These are phyloP conservation scores for Lasiosphaeria miniovina DNA, from an alignment of 495 filamentous ascomycete genomes.

Conservation along the genomic window DNA sequence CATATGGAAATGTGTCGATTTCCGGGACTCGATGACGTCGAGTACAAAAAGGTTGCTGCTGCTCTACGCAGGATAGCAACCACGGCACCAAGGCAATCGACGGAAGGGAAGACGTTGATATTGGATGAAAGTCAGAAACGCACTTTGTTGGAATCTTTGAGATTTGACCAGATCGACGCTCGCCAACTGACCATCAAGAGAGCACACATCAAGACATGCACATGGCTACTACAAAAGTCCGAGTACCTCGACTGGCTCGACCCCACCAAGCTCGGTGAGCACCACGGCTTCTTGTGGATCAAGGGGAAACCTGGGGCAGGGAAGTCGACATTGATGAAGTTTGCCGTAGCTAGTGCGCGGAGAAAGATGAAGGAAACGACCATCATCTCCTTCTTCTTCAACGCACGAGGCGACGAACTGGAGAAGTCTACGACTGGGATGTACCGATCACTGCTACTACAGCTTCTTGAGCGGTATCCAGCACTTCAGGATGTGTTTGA, in stretches of 20 bases:
- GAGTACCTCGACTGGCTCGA: constrained; percentile 51
- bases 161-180: constrained; percentile 38
- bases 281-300: constrained; percentile 56
- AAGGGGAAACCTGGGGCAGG: constrained; percentile 56
- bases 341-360: constrained; percentile 21
- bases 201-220: constrained; percentile 45
- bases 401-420: constrained; percentile 37
- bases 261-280: constrained; percentile 26
- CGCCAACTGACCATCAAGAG: constrained; percentile 37
- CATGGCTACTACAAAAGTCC: constrained; percentile 44
- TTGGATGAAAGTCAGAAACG: constrained; percentile 14
- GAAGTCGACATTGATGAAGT: constrained; percentile 46
- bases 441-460: constrained; percentile 51
- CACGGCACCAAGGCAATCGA: not conserved
- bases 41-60: constrained; percentile 22
- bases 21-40: constrained; percentile 25
- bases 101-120: no score
- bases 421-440: constrained; percentile 53
- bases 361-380: constrained; percentile 11
- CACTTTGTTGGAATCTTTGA: constrained; percentile 30
- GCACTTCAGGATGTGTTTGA: constrained; percentile 25
- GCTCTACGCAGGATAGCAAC: constrained; percentile 12
- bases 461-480: constrained; percentile 31
- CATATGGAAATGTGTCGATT: constrained; percentile 47
- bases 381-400: constrained; percentile 33